Evolutionary conservation across 83 land plant genomes (phyloP).

Genomic region (Isoetes engelmannii): DNA sequence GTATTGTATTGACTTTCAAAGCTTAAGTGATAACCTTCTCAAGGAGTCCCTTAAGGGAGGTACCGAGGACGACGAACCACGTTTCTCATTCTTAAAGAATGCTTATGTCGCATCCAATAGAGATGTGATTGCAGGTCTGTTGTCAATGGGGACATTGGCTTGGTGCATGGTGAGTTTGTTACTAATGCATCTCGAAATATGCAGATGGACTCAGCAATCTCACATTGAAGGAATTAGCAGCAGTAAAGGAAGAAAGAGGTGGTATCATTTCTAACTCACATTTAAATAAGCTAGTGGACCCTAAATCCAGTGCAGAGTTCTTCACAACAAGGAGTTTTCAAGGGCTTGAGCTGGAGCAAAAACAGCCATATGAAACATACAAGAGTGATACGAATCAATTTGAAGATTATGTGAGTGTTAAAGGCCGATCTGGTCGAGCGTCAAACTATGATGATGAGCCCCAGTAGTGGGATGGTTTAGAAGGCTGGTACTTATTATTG

Average conservation of each 20-base stretch:
- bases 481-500: too few species aligned
- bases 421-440: conserved; percentile 68
- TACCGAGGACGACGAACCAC: conserved; percentile 34
- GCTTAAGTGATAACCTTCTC: conserved; percentile 26
- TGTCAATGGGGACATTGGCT: conserved; percentile 6
- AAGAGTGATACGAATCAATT: conserved; percentile 5
- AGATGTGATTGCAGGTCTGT: conserved; percentile 15
- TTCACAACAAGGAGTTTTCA: conserved; percentile 58
- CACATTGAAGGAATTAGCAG: not conserved
- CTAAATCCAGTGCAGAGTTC: conserved; percentile 57
- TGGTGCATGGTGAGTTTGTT: not conserved
- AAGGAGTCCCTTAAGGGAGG: conserved; percentile 1
- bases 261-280: not conserved
- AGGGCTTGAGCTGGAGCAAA: conserved; percentile 46
- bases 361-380: not conserved
- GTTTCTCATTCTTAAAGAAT: conserved; percentile 63
- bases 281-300: not conserved
- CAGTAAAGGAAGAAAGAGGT: not conserved
- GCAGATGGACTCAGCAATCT: not conserved
- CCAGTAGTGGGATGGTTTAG: not conserved
- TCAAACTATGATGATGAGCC: conserved; percentile 51
- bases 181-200: not conserved
- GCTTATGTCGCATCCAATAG: conserved; percentile 46
- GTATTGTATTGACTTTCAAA: conserved; percentile 57
- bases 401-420: conserved; percentile 25